These are phyloP conservation scores for Penicillium dipodomyicola DNA, from an alignment of 495 filamentous ascomycete species.

Conservation along the genomic window DNA sequence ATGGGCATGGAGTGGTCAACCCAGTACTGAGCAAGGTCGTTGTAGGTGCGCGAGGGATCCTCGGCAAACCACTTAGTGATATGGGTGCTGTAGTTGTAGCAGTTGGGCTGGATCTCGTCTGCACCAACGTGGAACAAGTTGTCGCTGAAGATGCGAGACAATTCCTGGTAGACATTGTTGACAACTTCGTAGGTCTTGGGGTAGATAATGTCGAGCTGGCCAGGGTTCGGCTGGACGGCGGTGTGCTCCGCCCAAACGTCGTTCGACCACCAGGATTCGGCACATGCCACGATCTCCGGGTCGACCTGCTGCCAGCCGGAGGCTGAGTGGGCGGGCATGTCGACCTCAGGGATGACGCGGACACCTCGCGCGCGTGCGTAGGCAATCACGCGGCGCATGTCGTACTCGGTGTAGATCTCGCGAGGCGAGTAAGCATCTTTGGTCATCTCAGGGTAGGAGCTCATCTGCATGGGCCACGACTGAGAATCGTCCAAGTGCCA, in stretches of 20 bases:
- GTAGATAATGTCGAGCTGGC: slow-evolving; percentile 56
- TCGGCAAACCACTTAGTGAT: slow-evolving; percentile 48
- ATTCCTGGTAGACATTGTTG: slow-evolving; percentile 50
- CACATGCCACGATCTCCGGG: slow-evolving; percentile 49
- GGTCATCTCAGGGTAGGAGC: slow-evolving; percentile 51
- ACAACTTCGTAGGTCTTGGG: slow-evolving; percentile 54
- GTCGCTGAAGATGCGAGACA: slow-evolving; percentile 52
- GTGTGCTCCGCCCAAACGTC: slow-evolving; percentile 52
- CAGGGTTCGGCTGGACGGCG: slow-evolving; percentile 55
- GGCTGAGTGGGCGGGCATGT: slow-evolving; percentile 52
- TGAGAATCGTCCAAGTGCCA: slow-evolving; percentile 53
- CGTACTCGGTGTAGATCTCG: slow-evolving; percentile 40
- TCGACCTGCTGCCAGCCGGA: slow-evolving; percentile 57
- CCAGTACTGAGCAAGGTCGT: slow-evolving; percentile 55
- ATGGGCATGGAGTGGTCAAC: slow-evolving; percentile 54
- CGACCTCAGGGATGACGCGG: slow-evolving; percentile 51
- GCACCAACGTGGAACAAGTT: slow-evolving; percentile 56
- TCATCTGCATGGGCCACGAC: slow-evolving; percentile 52
- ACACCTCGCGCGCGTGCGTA: slow-evolving; percentile 49
- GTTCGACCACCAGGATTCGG: slow-evolving; percentile 57
- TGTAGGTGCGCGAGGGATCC: slow-evolving; percentile 50
- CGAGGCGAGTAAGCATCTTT: slow-evolving; percentile 52
- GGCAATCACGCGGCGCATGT: slow-evolving; percentile 43
- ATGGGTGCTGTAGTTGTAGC: slow-evolving; percentile 53
- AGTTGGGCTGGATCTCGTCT: slow-evolving; percentile 52